These are phyloP conservation scores for Tetrahymena borealis DNA, from an alignment of 73 alveolate genomes.

Conservation along the genomic window DNA sequence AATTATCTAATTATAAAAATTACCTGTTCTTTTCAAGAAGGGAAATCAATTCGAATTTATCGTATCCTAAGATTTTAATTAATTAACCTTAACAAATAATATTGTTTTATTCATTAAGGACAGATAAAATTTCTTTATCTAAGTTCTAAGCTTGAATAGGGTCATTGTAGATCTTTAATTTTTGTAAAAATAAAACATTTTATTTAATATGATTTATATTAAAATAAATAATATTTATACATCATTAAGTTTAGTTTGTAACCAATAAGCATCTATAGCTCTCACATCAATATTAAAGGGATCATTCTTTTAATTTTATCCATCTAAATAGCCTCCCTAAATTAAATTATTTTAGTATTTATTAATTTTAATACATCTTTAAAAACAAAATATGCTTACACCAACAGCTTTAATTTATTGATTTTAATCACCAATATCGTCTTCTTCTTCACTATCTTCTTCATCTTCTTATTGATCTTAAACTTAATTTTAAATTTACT, in stretches of 20 bases:
- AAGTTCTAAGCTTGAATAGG: constrained; percentile 1
- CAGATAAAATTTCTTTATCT: constrained; percentile 37
- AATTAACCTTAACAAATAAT: not conserved
- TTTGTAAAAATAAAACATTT: constrained; percentile 36
- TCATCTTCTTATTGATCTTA: constrained; percentile 35
- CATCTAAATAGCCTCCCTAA: not conserved
- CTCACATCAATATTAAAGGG: not conserved
- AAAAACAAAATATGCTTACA: constrained; percentile 46
- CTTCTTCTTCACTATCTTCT: constrained; percentile 43
- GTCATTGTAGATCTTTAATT: constrained; percentile 15
- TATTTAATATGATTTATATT: not conserved
- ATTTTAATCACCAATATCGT: constrained; percentile 39
- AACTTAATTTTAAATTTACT: not conserved
- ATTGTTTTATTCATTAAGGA: constrained; percentile 30
- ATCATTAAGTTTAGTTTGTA: not conserved
- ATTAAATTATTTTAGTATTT: constrained; percentile 31
- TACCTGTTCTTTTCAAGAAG: constrained; percentile 52
- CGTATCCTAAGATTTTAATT: not conserved
- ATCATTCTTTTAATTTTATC: not conserved
- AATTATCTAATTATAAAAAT: constrained; percentile 39
- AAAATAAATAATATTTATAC: not conserved
- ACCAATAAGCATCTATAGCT: constrained; percentile 23
- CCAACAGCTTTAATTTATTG: constrained; percentile 42
- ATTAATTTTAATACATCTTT: constrained; percentile 24
- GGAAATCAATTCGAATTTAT: constrained; percentile 15